These are phyloP conservation scores for Sphaerosporella brunnea DNA, from an alignment of 495 filamentous ascomycete species.

Conservation along the genomic window DNA sequence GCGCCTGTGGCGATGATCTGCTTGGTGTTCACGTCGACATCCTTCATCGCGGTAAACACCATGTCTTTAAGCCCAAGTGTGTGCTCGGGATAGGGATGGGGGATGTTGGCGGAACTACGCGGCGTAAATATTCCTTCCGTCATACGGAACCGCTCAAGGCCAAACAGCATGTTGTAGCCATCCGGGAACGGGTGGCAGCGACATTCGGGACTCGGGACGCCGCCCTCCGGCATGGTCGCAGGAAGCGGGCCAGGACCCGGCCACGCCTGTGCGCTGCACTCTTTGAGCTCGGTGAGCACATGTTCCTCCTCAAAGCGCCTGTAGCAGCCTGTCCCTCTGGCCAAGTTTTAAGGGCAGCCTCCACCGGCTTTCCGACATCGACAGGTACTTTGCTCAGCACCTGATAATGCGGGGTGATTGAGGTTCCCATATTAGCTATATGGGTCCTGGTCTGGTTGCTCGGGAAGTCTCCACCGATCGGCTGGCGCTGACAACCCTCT, in stretches of 20 bases:
- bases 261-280: conserved; percentile 90
- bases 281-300: conserved; percentile 87
- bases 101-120: conserved; percentile 18
- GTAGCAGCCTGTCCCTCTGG: conserved; percentile 48
- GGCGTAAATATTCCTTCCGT: conserved; percentile 55
- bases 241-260: conserved; percentile 52
- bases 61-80: conserved; percentile 44
- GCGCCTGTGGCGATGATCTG: conserved; percentile 72
- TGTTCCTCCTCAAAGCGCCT: conserved; percentile 75
- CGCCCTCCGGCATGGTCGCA: conserved; percentile 36
- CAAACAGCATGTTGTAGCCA: conserved; percentile 85
- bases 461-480: conserved; percentile 73
- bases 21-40: conserved; percentile 78
- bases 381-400: conserved; percentile 71
- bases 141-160: conserved; percentile 63
- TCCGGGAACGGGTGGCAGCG: conserved; percentile 93
- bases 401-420: conserved; percentile 72
- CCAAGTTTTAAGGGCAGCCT: conserved; percentile 55
- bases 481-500: conserved; percentile 67
- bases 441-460: conserved; percentile 70
- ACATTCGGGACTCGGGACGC: no score
- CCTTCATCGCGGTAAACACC: conserved; percentile 55
- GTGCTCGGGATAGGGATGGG: conserved; percentile 48
- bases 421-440: conserved; percentile 50
- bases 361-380: conserved; percentile 65